A percentile compares a stretch with the other conserved stretches of the same genome.
phyloP scores from a whole-genome alignment of 129 eudicot species.

The Lactuca saligna region DNA sequence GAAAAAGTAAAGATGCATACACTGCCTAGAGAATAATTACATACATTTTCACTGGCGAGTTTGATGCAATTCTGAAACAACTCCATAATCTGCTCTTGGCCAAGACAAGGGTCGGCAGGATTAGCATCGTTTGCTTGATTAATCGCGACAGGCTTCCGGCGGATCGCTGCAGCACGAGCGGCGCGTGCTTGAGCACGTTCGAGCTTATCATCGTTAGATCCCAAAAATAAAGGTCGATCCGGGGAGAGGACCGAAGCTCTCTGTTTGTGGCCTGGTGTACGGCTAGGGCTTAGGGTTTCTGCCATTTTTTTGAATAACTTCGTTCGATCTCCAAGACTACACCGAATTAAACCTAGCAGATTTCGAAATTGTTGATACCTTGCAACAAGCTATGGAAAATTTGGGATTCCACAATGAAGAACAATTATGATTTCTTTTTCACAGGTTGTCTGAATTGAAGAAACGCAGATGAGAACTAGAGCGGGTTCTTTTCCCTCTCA shows the following conservation, averaged over 20 bases:
- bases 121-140: constrained; percentile 28
- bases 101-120: constrained; percentile 40
- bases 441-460: neutral
- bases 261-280: constrained; percentile 27
- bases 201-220: constrained; percentile 57
- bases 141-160: constrained; percentile 43
- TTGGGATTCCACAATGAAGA: neutral
- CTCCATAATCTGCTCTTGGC: constrained; percentile 63
- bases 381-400: neutral
- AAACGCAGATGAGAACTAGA: neutral
- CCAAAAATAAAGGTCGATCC: constrained; percentile 44
- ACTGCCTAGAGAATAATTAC: neutral
- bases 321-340: constrained; percentile 3
- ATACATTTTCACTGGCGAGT: constrained; percentile 82
- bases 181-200: constrained; percentile 71
- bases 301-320: constrained; percentile 9
- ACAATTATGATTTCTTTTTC: neutral
- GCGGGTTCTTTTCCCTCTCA: constrained; percentile 26
- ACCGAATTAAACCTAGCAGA: constrained; percentile 4
- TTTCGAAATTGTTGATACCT: neutral
- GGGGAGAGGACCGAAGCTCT: constrained; percentile 33
- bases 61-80: constrained; percentile 79
- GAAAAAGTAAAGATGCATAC: neutral
- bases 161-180: constrained; percentile 67
- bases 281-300: constrained; percentile 39